Base-by-base conservation (phyloP, 2,329 filamentous ascomycete species). In the Graphium sp. region DNA sequence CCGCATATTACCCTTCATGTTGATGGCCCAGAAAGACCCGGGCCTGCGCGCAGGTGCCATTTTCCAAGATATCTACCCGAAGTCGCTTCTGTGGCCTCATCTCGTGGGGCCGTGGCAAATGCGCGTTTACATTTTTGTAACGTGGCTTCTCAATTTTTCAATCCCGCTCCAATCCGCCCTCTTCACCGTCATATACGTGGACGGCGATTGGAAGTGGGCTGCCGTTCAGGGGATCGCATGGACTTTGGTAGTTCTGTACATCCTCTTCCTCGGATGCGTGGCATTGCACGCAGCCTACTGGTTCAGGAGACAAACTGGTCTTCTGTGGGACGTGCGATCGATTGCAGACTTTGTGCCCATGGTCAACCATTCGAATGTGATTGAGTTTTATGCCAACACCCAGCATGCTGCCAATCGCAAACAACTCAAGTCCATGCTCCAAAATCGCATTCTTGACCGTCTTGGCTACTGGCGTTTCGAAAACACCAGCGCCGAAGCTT, bases 281-380 rank as follows among this genome's bases (percentile, higher is more conserved):
- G 37, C 34, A 18, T 33, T 46, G 11, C 46, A 85, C 7, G 53
- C 75, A 36, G 37, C 70, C n/a, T 76, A 70, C 36, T 81, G 85
- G 53, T 55, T 64, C 30, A 52, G 60, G 14, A 60, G 66, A 18
- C 63, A 61, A 40, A 91, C 83, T 0, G 84, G 84, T 1, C 56
- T 93, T 35, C 66, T 77, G 43, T 94, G 85, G 85, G 83, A 93
- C 44, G 67, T 83, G 3, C 64, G 76, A 25, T 87, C 75, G 15
- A 56, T 94, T 6, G 85, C 80, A 4, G 84, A 94, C 45, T 56
- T 92, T 21, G 64, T 89, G 24, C 69, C 76, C 2, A 60, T 94
- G 8, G 62, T 92, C 16, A 75, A 82, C 37, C 69, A 78, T 34
- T 85, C 81, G 37, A 93, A 92, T 48, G 71, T 76, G 12, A 62